Base-by-base conservation (phyloP, 148 eudicot genomes). In the Pharnaceum exiguum region DNA sequence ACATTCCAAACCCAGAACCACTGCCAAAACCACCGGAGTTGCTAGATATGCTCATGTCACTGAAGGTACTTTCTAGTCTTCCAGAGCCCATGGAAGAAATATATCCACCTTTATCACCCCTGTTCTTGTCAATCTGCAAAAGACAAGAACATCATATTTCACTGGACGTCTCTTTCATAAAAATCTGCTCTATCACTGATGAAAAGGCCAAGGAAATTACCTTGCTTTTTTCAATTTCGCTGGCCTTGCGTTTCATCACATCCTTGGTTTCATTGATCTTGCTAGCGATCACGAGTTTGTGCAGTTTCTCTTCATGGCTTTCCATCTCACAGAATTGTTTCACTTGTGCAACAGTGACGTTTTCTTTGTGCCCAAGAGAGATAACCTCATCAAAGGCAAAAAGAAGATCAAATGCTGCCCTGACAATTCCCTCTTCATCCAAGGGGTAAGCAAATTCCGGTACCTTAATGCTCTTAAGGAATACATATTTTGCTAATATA, bases 281-380 rank as follows among this genome's bases (percentile, higher is more conserved):
- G 80, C 84, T 89, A 59, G 85, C 89, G 51, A 83, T 61, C 62
- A 89, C 91, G 80, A 89, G 58, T 77, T 89, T 89, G 83, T 94
- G 95, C 83, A 94, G 71, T 69, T 75, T 89, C 81, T 94, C 99
- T 63, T 94, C 99, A 47, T 94, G 96, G 78, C 99, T 94, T 77
- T 94, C 99, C 99, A 94, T 94, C 69, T 89, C 99, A 75, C 90
- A 83, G 71, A 89, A 94, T 71, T 94, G 99, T 65, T 82, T 94
- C 71, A 94, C 99, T 72, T 86, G 96, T 35, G 89, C 80, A 75
- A 80, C 87, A 53, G 96, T 94, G 56, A 86, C 95, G 77, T 65
- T 86, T 68, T 94, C 99, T 69, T 79, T 94, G 91, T 94, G 96
- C 68, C 99, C 99, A 45, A 82, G 83, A 31, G 95, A 78, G 39